Base-by-base conservation (phyloP, 805 yeast species). In the Lipomyces oligophaga region DNA sequence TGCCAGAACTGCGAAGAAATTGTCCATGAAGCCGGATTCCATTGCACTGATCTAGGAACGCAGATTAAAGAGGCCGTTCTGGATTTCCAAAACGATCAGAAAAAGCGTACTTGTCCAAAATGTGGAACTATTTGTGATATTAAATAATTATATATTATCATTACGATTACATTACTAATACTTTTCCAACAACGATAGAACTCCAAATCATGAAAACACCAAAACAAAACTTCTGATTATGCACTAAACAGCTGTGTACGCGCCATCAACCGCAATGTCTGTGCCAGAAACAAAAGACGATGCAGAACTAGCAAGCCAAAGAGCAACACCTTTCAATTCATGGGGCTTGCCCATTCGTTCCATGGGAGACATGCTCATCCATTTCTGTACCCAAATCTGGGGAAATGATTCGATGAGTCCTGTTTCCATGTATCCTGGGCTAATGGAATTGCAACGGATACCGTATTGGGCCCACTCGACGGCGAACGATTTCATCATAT, bases 41-140 rank as follows among this genome's bases (percentile, higher is more conserved):
- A 83, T 58, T 83, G 90, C 65, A 64, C 69, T 5, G 96, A 89
- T 68, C 71, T 89, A 42, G 96, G 96, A 6, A 82, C 95, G 1
- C 96, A 89, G 65, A 89, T 89, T 44, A 88, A 86, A 65, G 82
- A 74, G 5, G 95, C 89, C 2, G 87, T 89, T 42, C 62, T 79
- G 34, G 73, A 70, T 13, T 88, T 85, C 63, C 94, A 85, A 53
- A 70, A 62, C 0, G 82, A 81, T 59, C 43, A 72, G 16, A 72
- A 74, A 10, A 77, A 77, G 36, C 76, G 94, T 62, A 85, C 88
- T 4, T 88, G 97, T 65, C 60, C 75, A 13, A 66, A 67, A 48
- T 78, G 75, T 61, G 83, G 83, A 31, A 70, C 79, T 11, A 60
- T 76, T 62, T 73, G 73, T 48, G 80, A 76, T 55, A 72, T 75